Evolutionary conservation across 2,329 filamentous ascomycete genomes (phyloP), one percentile per base, ranked within the genome.

Genomic region (Alternaria longipes): DNA sequence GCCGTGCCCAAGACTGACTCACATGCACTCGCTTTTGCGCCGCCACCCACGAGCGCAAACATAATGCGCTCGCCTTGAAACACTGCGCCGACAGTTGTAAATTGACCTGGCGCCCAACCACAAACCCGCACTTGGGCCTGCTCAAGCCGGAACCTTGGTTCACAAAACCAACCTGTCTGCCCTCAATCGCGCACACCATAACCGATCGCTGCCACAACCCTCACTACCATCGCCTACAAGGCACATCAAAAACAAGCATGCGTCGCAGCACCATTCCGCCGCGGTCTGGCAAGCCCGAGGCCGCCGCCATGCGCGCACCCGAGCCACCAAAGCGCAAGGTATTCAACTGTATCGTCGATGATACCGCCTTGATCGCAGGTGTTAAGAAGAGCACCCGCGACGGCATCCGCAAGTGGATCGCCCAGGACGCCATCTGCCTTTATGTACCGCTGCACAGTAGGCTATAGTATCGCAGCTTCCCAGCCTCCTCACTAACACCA

Each of bases 341-440:
- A 59, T 84, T 85, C 80, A 84, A 84, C 76, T 84, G 83, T 72
- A 84, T 84, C 65, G 81, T 84, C 65, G 83, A 85, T 69, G 83
- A 84, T 66, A 82, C 80, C 20, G 83, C 83, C 32, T 70, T 85
- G 64, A 78, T 84, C 57, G 82, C 82, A 41, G 83, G 83, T 59
- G 81, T 83, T 50, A 84, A 84, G 78, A 82, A 80, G 71, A 83
- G 81, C 73, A 84, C 83, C 56, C 77, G 82, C 64, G 83, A 85
- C 68, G 83, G 83, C 54, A 83, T 85, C 63, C 77, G 81, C 71
- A 83, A 84, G 72, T 84, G 83, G 83, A 78, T 84, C 40, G 78
- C 79, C 60, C 81, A 81, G 63, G 82, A 81, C 60, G 79, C 82
- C 65, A 83, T 84, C 50, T 78, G 81, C 65, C 78, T 85, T 41